Conservation (phyloP, 352 stramenopile genomes). For the Phytophthora melonis region DNA sequence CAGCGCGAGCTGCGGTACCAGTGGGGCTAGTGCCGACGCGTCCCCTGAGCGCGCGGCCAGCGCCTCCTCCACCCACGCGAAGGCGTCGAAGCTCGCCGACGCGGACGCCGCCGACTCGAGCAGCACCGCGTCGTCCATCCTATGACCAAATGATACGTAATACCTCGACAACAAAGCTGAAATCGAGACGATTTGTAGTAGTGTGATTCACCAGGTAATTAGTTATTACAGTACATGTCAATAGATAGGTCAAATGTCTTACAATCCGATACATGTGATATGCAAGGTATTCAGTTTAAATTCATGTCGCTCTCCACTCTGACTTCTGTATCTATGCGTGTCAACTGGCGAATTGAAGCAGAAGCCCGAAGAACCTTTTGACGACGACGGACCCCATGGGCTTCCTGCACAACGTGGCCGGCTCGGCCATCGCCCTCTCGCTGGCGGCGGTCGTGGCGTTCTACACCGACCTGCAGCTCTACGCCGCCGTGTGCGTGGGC, state of each 20-base stretch:
- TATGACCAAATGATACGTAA: neutral
- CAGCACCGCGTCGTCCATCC: constrained; percentile 32
- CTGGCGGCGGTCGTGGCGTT: constrained; percentile 48
- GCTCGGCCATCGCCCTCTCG: constrained; percentile 43
- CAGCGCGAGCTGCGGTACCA: constrained; percentile 69
- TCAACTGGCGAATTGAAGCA: neutral
- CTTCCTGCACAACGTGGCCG: constrained; percentile 54
- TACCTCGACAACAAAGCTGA: too few relatives aligned
- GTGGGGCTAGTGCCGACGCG: constrained; percentile 41
- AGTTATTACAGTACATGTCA: too few relatives aligned
- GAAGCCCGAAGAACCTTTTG: too few relatives aligned
- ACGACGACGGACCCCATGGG: constrained; percentile 36
- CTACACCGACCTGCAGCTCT: constrained; percentile 53
- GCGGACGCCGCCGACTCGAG: constrained; percentile 60
- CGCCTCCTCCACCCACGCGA: constrained; percentile 76
- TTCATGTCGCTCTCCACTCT: too few relatives aligned
- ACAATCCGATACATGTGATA: too few relatives aligned
- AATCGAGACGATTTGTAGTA: too few relatives aligned
- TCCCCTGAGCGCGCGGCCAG: constrained; percentile 47
- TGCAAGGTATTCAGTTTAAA: too few relatives aligned
- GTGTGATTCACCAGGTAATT: too few relatives aligned
- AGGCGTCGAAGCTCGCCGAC: constrained; percentile 67
- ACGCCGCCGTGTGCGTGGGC: constrained; percentile 58
- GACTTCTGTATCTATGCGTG: too few relatives aligned
- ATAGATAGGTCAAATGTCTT: too few relatives aligned